Conservation (phyloP, 192 early-diverging fungal genomes). For the Coemansia sp. region DNA sequence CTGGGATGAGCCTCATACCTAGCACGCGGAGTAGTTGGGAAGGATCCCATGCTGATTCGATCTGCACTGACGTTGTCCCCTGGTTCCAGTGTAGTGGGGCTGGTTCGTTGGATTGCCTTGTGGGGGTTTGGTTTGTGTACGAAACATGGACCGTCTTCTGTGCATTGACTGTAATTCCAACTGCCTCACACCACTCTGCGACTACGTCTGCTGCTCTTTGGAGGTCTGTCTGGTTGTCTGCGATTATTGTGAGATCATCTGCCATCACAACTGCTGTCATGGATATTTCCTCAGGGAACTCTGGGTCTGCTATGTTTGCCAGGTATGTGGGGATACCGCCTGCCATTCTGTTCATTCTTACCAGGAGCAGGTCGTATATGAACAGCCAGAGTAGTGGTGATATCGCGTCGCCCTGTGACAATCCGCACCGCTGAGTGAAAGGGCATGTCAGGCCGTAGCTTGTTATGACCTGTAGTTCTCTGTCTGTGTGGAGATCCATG, state of each 20-base stretch:
- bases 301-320: background rate
- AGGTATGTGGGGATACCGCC: background rate
- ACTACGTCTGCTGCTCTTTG: background rate
- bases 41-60: background rate
- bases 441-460: background rate
- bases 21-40: background rate
- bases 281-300: background rate
- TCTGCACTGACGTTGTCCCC: background rate
- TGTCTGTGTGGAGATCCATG: background rate
- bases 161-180: background rate
- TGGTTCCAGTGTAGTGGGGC: background rate
- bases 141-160: constrained; percentile 2
- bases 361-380: constrained; percentile 13
- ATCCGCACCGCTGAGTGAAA: constrained; percentile 7
- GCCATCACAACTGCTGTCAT: constrained; percentile 8
- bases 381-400: constrained; percentile 16
- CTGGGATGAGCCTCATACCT: background rate
- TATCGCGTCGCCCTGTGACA: constrained; percentile 14
- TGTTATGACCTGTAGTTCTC: background rate
- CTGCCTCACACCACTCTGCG: constrained; percentile 2
- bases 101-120: too few species aligned
- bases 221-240: background rate
- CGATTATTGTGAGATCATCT: constrained; percentile 13
- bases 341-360: background rate
- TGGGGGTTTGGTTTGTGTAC: background rate